These are phyloP conservation scores for Colletotrichum tanaceti DNA, from an alignment of 2,329 filamentous ascomycete species.

Conservation along the genomic window DNA sequence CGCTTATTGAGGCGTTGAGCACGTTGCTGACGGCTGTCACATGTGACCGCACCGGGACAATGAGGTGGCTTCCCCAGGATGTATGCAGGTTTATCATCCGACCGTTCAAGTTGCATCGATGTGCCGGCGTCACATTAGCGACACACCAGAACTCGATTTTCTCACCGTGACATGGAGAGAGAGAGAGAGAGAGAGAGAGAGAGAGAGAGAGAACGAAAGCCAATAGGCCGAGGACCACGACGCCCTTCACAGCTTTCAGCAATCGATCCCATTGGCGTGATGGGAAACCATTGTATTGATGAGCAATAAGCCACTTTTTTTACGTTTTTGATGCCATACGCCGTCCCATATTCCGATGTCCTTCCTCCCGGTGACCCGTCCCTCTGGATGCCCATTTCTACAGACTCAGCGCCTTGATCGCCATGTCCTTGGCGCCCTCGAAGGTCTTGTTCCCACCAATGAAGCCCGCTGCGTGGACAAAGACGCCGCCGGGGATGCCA, in stretches of 20 bases:
- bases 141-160: no score
- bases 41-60: not conserved
- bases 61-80: not conserved
- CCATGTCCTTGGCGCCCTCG: conserved; percentile 89
- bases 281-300: conserved; percentile 28
- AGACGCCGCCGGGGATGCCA: conserved; percentile 81
- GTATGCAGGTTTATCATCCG: not conserved
- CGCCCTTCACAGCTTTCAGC: no score
- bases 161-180: no score
- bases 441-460: conserved; percentile 95
- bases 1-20: not conserved
- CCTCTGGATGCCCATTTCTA: conserved; percentile 14
- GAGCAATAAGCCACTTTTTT: conserved; percentile 33
- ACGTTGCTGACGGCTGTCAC: not conserved
- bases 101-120: not conserved
- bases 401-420: conserved; percentile 73
- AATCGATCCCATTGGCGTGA: not conserved
- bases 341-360: conserved; percentile 19
- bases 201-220: no score
- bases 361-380: conserved; percentile 10
- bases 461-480: conserved; percentile 94
- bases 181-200: no score
- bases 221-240: no score
- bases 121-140: not conserved
- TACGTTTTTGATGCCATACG: conserved; percentile 35